Base-by-base conservation (phyloP, 441 rosid genomes). In the Bocquillonia castaneifolia region DNA sequence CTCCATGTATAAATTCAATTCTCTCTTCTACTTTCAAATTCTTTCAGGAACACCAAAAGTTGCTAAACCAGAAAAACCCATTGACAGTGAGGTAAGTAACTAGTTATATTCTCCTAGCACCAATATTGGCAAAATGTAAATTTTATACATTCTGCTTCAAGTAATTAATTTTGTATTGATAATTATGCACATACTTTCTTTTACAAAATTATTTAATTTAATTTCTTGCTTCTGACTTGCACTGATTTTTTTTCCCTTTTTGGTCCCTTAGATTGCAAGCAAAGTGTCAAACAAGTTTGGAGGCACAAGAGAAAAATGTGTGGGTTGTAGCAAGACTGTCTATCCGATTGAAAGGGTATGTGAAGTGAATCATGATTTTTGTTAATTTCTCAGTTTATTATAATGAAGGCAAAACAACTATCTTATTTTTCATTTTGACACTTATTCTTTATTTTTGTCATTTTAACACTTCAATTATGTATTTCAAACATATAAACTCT, bases 261-360 rank as follows among this genome's bases (percentile, higher is more conserved):
- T n/a, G n/a, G n/a, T 68, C 17, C 67, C 18, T 63, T 80, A 82
- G 86, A 79, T 75, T 56, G 81, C 88, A 1, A 78, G 59, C 72
- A 81, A 79, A 68, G 82, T 81, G 20, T 77, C 82, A 22, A 72
- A 76, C 73, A 29, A 61, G 76, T 86, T 86, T 71, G 88, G 59
- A 0, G 88, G 89, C 50, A 84, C 91, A 53, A 78, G 76, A 73
- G 89, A 84, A 17, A 86, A 81, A 67, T 84, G 91, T 39, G 80
- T 70, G 0, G 79, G 74, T 23, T 86, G 91, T 53, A 57, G 10
- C 18, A 83, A 72, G 78, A 86, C 86, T 1, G 89, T 73, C 10
- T 84, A 84, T 63, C 88, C 91, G 0, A 83, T 63, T 65, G 88
- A 86, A 63, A 84, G 81, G 87, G 91, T 83, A 71, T 66, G 55